Conservation (phyloP, 2,329 filamentous ascomycete species). For the Diaporthe nobilis region DNA sequence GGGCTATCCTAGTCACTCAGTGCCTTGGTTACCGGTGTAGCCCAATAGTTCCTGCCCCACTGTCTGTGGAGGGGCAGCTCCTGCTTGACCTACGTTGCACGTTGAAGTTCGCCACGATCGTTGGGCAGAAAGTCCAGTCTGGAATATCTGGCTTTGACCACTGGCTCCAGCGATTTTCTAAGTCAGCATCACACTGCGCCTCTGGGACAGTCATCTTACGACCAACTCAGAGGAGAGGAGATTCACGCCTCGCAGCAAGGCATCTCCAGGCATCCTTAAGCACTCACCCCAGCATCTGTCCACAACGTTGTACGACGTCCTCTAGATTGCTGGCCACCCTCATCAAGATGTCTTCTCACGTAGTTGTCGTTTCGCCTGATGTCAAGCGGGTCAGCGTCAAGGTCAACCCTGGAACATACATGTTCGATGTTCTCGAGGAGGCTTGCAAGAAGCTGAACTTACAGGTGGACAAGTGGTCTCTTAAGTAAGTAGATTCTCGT, state of each 20-base stretch:
- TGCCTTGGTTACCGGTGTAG: not conserved
- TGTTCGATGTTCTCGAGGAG: constrained; percentile 89
- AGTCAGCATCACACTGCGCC: not conserved
- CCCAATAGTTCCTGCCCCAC: constrained; percentile 7
- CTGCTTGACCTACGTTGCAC: constrained; percentile 9
- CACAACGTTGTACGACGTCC: constrained; percentile 11
- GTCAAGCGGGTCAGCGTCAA: constrained; percentile 85
- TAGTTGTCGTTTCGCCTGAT: constrained; percentile 87
- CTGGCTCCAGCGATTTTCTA: too few species aligned
- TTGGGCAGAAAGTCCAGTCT: not conserved
- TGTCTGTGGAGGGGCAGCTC: constrained; percentile 15
- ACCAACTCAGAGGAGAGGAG: not conserved
- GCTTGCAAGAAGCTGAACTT: constrained; percentile 88
- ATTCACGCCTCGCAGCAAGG: not conserved
- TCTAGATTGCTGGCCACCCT: constrained; percentile 14
- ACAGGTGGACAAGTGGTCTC: constrained; percentile 78
- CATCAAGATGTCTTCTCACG: constrained; percentile 82
- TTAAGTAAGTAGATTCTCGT: constrained; percentile 74
- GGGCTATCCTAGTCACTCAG: not conserved
- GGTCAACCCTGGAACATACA: constrained; percentile 82
- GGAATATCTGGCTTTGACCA: not conserved
- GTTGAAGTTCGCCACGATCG: not conserved
- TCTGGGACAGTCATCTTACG: not conserved
- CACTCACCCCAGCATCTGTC: not conserved
- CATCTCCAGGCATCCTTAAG: not conserved